phyloP scores from a whole-genome alignment of 768 basidiomycete species.

The Suillus tomentosus region DNA sequence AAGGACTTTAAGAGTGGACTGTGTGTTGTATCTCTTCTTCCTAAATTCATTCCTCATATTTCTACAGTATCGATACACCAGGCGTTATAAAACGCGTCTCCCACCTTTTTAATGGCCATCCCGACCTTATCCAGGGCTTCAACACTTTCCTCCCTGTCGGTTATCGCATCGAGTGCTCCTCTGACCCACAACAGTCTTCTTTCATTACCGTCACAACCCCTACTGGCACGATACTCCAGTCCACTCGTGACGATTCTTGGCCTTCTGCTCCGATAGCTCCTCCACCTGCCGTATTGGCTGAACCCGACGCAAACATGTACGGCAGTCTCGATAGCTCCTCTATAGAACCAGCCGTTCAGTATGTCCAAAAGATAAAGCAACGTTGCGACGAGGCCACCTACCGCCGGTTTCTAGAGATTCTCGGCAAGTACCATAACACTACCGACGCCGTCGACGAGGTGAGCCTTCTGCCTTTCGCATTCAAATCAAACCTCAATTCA shows the following conservation, averaged over 20 bases:
- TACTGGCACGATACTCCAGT: slow-evolving; percentile 61
- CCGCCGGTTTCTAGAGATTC: slow-evolving; percentile 73
- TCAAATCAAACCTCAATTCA: not conserved
- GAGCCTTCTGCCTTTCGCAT: slow-evolving; percentile 19
- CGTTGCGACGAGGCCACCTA: slow-evolving; percentile 91
- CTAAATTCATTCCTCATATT: slow-evolving; percentile 8
- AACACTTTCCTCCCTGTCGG: slow-evolving; percentile 96
- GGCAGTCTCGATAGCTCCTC: slow-evolving; percentile 43
- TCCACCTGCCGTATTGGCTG: slow-evolving; percentile 5
- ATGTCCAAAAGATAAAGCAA: slow-evolving; percentile 96
- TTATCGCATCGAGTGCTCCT: slow-evolving; percentile 86
- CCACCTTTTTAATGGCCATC: slow-evolving; percentile 88
- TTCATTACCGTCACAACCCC: slow-evolving; percentile 81
- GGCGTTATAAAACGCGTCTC: slow-evolving; percentile 97
- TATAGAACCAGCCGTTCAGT: slow-evolving; percentile 84
- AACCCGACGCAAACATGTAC: slow-evolving; percentile 28
- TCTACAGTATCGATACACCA: slow-evolving; percentile 88
- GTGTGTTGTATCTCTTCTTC: slow-evolving; percentile 34
- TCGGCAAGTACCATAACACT: slow-evolving; percentile 62
- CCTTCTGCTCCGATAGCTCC: slow-evolving; percentile 29
- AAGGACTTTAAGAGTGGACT: slow-evolving; percentile 73
- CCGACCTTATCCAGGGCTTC: slow-evolving; percentile 92
- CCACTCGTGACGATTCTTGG: slow-evolving; percentile 49
- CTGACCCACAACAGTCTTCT: slow-evolving; percentile 61
- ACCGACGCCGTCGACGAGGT: slow-evolving; percentile 66